Percentiles rank a stretch among this genome's conserved stretches.
These are phyloP conservation scores for Lasiosphaeria hispida DNA, from an alignment of 495 filamentous ascomycete genomes.

Conservation along the genomic window DNA sequence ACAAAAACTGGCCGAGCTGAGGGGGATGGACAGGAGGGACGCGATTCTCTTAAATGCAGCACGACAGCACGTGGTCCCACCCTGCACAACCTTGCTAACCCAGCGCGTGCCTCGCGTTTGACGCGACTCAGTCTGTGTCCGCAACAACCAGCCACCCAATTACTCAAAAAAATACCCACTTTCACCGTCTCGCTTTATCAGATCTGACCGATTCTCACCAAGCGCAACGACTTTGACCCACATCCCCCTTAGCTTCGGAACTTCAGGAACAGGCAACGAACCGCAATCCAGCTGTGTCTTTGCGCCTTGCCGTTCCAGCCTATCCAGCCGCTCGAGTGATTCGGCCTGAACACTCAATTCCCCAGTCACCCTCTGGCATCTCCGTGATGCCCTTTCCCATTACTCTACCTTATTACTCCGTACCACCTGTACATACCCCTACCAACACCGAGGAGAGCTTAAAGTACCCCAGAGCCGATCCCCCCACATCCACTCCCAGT, in stretches of 20 bases:
- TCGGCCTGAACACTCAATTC: no score
- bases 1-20: constrained; percentile 14
- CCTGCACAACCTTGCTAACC: constrained; percentile 11
- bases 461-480: neutral
- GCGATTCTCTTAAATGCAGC: constrained; percentile 32
- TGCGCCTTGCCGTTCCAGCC: neutral
- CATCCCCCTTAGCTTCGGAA: neutral
- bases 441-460: no score
- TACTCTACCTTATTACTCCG: no score
- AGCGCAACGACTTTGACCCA: neutral
- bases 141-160: constrained; percentile 14
- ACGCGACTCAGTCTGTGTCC: constrained; percentile 18
- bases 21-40: constrained; percentile 9
- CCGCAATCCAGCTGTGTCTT: neutral
- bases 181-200: constrained; percentile 9
- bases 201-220: constrained; percentile 4
- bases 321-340: no score
- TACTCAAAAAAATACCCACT: constrained; percentile 13
- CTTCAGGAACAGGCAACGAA: neutral
- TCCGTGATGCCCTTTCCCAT: no score
- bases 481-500: neutral
- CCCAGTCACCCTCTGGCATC: no score
- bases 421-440: no score
- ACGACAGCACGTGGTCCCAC: constrained; percentile 25
- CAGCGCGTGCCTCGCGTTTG: constrained; percentile 13